A percentile compares a stretch with the other conserved stretches of the same genome.
Evolutionary conservation across 2,329 filamentous ascomycete genomes (phyloP).

Genomic region (Magnaporthiopsis rhizophila): DNA sequence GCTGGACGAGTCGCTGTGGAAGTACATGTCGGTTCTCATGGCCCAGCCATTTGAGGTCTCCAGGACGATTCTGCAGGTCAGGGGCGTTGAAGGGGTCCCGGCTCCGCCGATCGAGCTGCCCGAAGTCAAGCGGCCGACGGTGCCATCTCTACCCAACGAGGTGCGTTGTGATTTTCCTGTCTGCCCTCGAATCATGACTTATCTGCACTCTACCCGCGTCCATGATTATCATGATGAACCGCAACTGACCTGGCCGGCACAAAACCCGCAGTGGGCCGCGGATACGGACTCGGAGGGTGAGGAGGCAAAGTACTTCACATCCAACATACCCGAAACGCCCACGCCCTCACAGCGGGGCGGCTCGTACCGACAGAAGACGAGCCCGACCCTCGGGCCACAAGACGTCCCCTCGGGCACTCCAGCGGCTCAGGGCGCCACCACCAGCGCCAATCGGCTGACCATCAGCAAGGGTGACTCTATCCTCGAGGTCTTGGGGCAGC

Average conservation of each 20-base stretch:
- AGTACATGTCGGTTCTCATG: slow-evolving; percentile 81
- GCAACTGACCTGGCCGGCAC: background rate
- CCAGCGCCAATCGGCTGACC: slow-evolving; percentile 50
- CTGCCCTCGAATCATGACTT: no score
- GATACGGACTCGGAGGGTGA: slow-evolving; percentile 67
- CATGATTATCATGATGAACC: background rate
- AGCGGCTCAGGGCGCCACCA: slow-evolving; percentile 22
- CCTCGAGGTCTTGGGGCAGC: slow-evolving; percentile 74
- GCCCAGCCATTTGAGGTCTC: slow-evolving; percentile 96
- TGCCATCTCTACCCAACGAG: slow-evolving; percentile 5
- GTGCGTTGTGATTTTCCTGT: background rate
- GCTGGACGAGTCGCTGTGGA: slow-evolving; percentile 80
- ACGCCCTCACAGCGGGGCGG: slow-evolving; percentile 29
- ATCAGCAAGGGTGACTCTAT: slow-evolving; percentile 73
- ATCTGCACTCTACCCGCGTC: background rate
- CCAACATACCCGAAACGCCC: slow-evolving; percentile 49
- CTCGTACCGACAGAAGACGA: slow-evolving; percentile 22
- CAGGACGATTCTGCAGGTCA: slow-evolving; percentile 83
- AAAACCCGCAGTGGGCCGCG: background rate
- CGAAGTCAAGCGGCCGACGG: slow-evolving; percentile 11
- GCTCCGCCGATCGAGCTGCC: slow-evolving; percentile 7
- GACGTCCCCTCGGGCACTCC: background rate
- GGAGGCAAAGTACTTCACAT: slow-evolving; percentile 79
- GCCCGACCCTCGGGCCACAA: slow-evolving; percentile 15
- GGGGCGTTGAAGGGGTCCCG: slow-evolving; percentile 43